These are phyloP conservation scores for Cytospora paraplurivora DNA, from an alignment of 2,329 filamentous ascomycete species.

Conservation along the genomic window DNA sequence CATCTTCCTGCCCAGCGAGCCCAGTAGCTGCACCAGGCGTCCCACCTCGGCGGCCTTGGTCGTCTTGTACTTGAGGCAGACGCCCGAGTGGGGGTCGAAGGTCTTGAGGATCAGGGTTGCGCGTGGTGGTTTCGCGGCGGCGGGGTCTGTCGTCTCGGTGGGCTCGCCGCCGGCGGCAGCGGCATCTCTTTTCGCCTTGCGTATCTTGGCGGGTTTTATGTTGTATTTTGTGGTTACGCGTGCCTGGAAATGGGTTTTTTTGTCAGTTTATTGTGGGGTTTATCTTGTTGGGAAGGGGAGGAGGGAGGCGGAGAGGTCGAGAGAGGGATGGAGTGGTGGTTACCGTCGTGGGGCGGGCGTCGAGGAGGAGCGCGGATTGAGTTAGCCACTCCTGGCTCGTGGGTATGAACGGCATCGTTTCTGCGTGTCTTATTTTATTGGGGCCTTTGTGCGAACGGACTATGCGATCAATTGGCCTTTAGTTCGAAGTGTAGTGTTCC, in stretches of 20 bases:
- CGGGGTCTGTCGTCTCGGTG: conserved; percentile 34
- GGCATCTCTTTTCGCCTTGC: conserved; percentile 33
- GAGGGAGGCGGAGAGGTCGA: conserved; percentile 3
- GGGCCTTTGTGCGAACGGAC: no score
- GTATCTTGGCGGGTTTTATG: conserved; percentile 53
- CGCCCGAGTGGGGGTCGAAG: conserved; percentile 80
- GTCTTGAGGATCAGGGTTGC: conserved; percentile 84
- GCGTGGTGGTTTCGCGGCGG: conserved; percentile 51
- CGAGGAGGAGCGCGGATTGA: conserved; percentile 80
- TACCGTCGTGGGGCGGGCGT: conserved; percentile 85
- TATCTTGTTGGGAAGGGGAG: conserved; percentile 8
- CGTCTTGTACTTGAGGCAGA: conserved; percentile 87
- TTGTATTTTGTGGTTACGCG: conserved; percentile 92
- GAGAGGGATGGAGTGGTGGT: conserved; percentile 19
- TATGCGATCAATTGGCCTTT: not conserved
- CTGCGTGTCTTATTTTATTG: not conserved
- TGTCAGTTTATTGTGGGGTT: not conserved
- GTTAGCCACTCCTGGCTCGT: conserved; percentile 90
- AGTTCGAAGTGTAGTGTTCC: not conserved
- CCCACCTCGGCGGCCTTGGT: conserved; percentile 89
- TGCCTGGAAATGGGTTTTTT: conserved; percentile 63
- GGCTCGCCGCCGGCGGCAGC: conserved; percentile 35
- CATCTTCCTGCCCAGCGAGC: conserved; percentile 72
- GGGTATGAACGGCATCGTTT: conserved; percentile 74
- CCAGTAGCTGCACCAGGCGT: conserved; percentile 75